phyloP scores from a whole-genome alignment of 2,329 filamentous ascomycete genomes.

The Aspergillus felis region DNA sequence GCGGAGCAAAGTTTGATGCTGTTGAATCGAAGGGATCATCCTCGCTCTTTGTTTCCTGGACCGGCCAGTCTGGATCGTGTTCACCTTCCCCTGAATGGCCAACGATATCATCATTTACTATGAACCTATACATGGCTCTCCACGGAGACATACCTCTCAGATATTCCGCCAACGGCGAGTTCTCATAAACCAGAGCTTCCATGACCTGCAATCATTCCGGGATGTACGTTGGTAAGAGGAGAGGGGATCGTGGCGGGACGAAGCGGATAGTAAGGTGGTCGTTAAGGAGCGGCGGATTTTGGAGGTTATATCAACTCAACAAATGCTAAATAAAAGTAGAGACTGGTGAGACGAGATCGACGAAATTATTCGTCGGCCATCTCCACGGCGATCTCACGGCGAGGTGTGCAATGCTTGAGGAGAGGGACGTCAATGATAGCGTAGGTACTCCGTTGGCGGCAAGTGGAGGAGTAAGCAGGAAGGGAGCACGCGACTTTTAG shows the following conservation, averaged over 20 bases:
- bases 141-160: slow-evolving; percentile 66
- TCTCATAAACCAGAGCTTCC: slow-evolving; percentile 84
- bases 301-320: not conserved
- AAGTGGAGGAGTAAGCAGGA: not conserved
- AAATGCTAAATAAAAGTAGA: not conserved
- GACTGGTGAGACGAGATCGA: not conserved
- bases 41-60: slow-evolving; percentile 26
- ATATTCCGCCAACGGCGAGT: slow-evolving; percentile 83
- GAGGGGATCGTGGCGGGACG: slow-evolving; percentile 2
- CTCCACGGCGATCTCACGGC: slow-evolving; percentile 7
- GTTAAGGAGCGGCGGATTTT: not conserved
- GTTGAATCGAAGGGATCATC: slow-evolving; percentile 27
- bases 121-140: not conserved
- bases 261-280: slow-evolving; percentile 4
- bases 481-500: not conserved
- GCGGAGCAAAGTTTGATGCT: slow-evolving; percentile 46
- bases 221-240: slow-evolving; percentile 3
- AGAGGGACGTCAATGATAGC: not conserved
- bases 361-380: slow-evolving; percentile 13
- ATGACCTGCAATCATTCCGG: slow-evolving; percentile 50
- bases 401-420: not conserved
- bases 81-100: slow-evolving; percentile 42
- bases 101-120: slow-evolving; percentile 7
- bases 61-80: slow-evolving; percentile 38
- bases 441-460: not conserved